A percentile compares a stretch with the other conserved stretches of the same genome.
phyloP scores from a whole-genome alignment of 2,329 filamentous ascomycete genomes.

The Teratosphaeria nubilosa region DNA sequence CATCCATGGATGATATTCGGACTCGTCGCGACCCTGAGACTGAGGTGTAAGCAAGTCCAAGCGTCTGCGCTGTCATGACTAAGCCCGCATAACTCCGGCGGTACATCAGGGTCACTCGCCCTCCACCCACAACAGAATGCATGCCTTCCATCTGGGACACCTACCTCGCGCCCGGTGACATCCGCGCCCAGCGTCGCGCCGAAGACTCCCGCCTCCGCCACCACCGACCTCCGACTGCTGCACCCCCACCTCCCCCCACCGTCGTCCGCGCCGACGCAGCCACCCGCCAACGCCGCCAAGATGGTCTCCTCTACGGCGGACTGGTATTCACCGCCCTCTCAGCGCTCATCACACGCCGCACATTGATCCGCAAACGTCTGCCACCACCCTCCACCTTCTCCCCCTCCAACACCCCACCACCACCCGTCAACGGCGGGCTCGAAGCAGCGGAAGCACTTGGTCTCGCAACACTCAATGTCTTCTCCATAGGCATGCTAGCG shows the following conservation, averaged over 20 bases:
- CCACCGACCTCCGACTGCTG: not conserved
- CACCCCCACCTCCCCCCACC: not conserved
- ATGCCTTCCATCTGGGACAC: conserved; percentile 24
- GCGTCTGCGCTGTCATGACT: not conserved
- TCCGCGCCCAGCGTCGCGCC: conserved; percentile 12
- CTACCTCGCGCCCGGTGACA: conserved; percentile 24
- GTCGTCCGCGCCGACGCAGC: conserved; percentile 17
- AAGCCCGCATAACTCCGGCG: not conserved
- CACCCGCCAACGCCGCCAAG: conserved; percentile 20
- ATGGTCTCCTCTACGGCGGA: conserved; percentile 59
- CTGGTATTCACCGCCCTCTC: conserved; percentile 66
- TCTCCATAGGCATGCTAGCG: conserved; percentile 63
- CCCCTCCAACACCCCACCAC: conserved; percentile 42
- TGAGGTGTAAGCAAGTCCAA: not conserved
- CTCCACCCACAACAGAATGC: conserved; percentile 6
- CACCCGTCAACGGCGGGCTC: conserved; percentile 43
- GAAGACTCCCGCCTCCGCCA: not conserved
- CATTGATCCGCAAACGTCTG: conserved; percentile 54
- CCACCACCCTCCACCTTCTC: conserved; percentile 63
- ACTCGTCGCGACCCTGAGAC: not conserved
- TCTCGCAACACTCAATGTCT: conserved; percentile 77
- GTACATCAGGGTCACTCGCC: not conserved
- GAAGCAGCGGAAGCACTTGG: conserved; percentile 77
- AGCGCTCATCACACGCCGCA: conserved; percentile 51
- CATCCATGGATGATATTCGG: not conserved